These are phyloP conservation scores for Solanum ahanhuiri DNA, from an alignment of 257 asterid species.

Conservation along the genomic window DNA sequence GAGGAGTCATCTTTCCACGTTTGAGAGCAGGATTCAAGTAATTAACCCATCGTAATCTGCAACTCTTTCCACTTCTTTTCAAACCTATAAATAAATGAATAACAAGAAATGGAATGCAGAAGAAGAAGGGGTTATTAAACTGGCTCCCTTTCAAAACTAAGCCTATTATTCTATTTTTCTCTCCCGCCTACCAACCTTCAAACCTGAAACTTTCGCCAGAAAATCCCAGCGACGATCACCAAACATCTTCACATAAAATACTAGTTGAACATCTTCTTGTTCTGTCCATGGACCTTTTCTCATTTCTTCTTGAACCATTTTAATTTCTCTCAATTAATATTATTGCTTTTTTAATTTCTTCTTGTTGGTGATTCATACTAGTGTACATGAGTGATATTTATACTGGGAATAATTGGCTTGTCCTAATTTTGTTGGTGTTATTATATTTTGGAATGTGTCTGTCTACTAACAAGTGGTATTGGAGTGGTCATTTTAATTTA, in stretches of 20 bases:
- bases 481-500: constrained; percentile 4
- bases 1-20: constrained; percentile 76
- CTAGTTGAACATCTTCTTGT: constrained; percentile 73
- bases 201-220: constrained; percentile 97
- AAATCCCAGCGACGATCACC: constrained; percentile 98
- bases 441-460: constrained; percentile 21
- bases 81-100: constrained; percentile 34
- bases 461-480: constrained; percentile 10
- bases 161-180: constrained; percentile 44
- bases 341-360: not conserved
- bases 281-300: constrained; percentile 94
- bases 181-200: constrained; percentile 96
- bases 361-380: not conserved
- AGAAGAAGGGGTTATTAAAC: not conserved
- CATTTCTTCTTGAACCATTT: constrained; percentile 29
- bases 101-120: not conserved
- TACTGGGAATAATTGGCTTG: constrained; percentile 2
- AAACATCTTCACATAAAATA: constrained; percentile 68
- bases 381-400: constrained; percentile 8
- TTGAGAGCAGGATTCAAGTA: constrained; percentile 80
- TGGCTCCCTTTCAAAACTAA: constrained; percentile 17
- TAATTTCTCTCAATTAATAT: not conserved
- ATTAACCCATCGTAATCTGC: constrained; percentile 95
- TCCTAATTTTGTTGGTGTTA: not conserved
- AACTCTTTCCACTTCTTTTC: constrained; percentile 86